phyloP scores from a whole-genome alignment of 257 asterid genomes.

The Capsicum rhomboideum region DNA sequence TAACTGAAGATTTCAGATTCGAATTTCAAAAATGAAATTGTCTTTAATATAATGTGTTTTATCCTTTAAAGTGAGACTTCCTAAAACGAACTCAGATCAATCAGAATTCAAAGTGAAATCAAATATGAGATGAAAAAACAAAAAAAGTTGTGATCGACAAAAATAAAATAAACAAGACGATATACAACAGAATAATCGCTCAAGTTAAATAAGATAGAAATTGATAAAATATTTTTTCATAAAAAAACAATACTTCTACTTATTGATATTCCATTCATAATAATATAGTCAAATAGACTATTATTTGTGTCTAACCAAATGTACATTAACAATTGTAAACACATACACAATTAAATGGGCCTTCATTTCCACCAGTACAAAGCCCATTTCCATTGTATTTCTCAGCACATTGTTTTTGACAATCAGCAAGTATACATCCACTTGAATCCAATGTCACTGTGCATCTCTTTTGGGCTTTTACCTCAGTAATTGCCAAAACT shows the following conservation, averaged over 20 bases:
- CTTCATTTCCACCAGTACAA: slow-evolving; percentile 1
- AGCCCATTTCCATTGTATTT: slow-evolving; percentile 5
- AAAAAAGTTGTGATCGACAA: not conserved
- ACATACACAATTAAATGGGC: slow-evolving; percentile 11
- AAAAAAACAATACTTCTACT: not conserved
- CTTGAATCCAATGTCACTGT: not conserved
- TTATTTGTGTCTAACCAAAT: not conserved
- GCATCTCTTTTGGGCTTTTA: slow-evolving; percentile 11
- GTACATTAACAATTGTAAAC: slow-evolving; percentile 11
- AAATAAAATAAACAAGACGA: not conserved
- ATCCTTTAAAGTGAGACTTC: not conserved
- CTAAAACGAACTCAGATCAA: not conserved
- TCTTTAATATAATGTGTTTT: not conserved
- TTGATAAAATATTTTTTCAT: not conserved
- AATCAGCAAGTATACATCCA: slow-evolving; percentile 8
- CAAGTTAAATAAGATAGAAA: not conserved
- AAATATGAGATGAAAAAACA: rapidly evolving
- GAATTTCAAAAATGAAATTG: not conserved
- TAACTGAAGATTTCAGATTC: not conserved
- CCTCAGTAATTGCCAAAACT: not conserved
- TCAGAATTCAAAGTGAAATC: not conserved
- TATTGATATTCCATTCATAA: not conserved
- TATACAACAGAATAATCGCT: not conserved
- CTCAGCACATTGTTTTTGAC: slow-evolving; percentile 6
- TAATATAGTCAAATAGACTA: not conserved